Percentiles rank a stretch among this genome's conserved stretches.
phyloP scores from a whole-genome alignment of 2,329 filamentous ascomycete genomes.

The Onygenales sp. region DNA sequence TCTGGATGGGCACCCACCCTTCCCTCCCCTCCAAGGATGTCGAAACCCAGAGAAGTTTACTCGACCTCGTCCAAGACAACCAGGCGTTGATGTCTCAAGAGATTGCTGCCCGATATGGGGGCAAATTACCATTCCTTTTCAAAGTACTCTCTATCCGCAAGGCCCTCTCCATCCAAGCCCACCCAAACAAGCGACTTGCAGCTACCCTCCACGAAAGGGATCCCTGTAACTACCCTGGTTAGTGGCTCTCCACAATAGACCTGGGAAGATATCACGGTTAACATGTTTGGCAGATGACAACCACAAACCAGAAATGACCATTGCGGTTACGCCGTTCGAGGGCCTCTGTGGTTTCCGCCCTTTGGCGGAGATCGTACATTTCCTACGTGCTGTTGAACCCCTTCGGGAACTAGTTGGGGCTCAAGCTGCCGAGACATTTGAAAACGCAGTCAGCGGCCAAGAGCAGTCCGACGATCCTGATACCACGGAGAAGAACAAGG shows the following conservation, averaged over 20 bases:
- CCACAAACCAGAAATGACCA: conserved; percentile 99
- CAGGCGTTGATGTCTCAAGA: conserved; percentile 66
- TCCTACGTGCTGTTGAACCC: conserved; percentile 58
- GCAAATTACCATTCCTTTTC: conserved; percentile 90
- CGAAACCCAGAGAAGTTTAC: conserved; percentile 69
- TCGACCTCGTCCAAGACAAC: conserved; percentile 83
- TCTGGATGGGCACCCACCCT: conserved; percentile 99
- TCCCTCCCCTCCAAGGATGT: conserved; percentile 90
- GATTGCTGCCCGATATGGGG: conserved; percentile 64
- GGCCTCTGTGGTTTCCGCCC: conserved; percentile 94
- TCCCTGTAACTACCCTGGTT: conserved; percentile 78
- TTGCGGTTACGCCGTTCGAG: conserved; percentile 92
- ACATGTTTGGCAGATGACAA: conserved; percentile 62
- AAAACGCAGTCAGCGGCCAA: conserved; percentile 48
- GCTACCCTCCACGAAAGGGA: conserved; percentile 79
- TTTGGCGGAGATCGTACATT: conserved; percentile 74
- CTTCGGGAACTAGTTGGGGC: conserved; percentile 56
- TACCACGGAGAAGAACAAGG: conserved; percentile 58
- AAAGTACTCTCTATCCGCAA: conserved; percentile 96
- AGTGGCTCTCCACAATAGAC: conserved; percentile 6
- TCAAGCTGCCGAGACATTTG: conserved; percentile 42
- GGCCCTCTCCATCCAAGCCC: conserved; percentile 92
- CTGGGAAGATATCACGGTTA: not conserved
- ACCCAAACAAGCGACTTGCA: conserved; percentile 90
- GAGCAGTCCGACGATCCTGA: conserved; percentile 38